Evolutionary conservation across 2,329 filamentous ascomycete species (phyloP), one percentile per base, ranked within the genome.

Genomic region (Clonostachys chloroleuca): DNA sequence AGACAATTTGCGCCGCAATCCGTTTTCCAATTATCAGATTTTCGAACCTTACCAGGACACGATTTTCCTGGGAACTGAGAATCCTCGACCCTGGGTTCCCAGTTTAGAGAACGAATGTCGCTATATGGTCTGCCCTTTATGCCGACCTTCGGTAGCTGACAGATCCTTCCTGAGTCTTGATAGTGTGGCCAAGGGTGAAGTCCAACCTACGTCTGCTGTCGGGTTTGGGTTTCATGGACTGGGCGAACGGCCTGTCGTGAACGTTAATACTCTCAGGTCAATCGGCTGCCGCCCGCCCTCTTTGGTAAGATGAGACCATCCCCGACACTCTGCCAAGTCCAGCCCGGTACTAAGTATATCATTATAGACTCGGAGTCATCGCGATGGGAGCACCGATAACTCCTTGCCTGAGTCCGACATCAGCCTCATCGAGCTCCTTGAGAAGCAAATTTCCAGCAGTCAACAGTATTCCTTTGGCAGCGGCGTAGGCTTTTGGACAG

Each of bases 161-260:
- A 72, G 78, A 30, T 57, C 70, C 2, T 78, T 64, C 49, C 59
- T 82, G 18, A 77, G 74, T 52, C 61, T 83, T 16, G 59, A 78
- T 50, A 73, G 68, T 5, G 63, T 83, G 18, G 58, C 65, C n/a
- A 59, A 73, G 18, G 77, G 69, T 7, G 74, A 80, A 43, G 62
- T 81, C 5, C 69, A 71, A 1, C 67, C 76, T 6, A 73, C 70
- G 5, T 74, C 71, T 5, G 74, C 73, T 7, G 63, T 67, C 2
- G 79, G 76, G 2, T 82, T 71, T 52, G 74, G 78, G 13, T 83
- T 83, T 49, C 69, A 77, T 44, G 54, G 66, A 6, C 45, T 66
- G 34, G 56, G 68, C 24, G 56, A 59, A 7, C 62, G 77, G n/a
- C 78, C 77, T 2, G 49, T 77, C 5, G 58, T 65, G 12, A 59